phyloP scores from a whole-genome alignment of 257 asterid genomes.

The Datura wrightii region DNA sequence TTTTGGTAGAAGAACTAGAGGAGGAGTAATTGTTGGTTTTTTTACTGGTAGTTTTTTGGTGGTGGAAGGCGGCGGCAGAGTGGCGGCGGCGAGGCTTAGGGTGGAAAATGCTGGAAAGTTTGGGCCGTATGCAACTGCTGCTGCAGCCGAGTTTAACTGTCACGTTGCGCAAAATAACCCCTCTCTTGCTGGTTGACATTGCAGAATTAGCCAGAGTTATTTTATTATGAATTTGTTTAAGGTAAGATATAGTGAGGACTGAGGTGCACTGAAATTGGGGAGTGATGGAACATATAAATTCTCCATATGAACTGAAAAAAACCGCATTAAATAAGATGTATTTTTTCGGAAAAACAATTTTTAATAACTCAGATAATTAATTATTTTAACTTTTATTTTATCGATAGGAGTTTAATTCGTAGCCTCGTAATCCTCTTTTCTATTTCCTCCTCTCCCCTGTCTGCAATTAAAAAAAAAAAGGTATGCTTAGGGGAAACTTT shows the following conservation, averaged over 20 bases:
- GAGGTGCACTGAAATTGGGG: not conserved
- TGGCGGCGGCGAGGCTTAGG: constrained; percentile 49
- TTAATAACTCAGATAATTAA: no score
- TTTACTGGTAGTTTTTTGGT: not conserved
- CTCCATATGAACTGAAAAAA: not conserved
- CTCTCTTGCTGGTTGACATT: constrained; percentile 58
- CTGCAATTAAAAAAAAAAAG: not conserved
- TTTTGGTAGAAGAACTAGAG: constrained; percentile 55
- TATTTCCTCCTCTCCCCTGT: no score
- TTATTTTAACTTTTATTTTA: no score
- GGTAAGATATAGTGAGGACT: not conserved
- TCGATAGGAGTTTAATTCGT: no score
- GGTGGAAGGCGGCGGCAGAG: not conserved
- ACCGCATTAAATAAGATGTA: not conserved
- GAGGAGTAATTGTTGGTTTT: constrained; percentile 44
- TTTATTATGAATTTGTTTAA: not conserved
- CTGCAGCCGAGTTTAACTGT: constrained; percentile 67
- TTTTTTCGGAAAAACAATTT: no score
- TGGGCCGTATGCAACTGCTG: constrained; percentile 62
- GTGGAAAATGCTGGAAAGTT: constrained; percentile 62
- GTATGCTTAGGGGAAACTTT: not conserved
- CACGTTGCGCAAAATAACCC: constrained; percentile 47
- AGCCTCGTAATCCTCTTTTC: no score
- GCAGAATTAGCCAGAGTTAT: not conserved
- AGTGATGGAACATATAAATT: not conserved